Percentiles rank a stretch among this genome's conserved stretches.
phyloP scores from a whole-genome alignment of 2,329 filamentous ascomycete species.

The Bipolaris zeicola region DNA sequence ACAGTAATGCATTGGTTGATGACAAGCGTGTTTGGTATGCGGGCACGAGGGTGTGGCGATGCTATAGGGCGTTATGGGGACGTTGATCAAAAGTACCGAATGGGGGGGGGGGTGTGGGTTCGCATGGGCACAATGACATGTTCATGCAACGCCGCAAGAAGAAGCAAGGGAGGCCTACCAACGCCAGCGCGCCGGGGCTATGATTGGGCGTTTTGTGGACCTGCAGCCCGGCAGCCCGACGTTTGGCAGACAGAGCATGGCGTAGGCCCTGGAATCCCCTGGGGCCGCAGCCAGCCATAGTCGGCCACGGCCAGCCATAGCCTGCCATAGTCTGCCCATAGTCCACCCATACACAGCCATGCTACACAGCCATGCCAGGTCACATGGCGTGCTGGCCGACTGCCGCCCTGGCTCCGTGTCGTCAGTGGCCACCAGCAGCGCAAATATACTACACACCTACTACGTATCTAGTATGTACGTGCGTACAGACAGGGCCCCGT shows the following conservation, averaged over 20 bases:
- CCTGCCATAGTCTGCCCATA: too few species aligned
- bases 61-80: background rate
- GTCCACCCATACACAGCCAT: too few species aligned
- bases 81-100: background rate
- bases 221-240: conserved; percentile 7
- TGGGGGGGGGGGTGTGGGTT: conserved; percentile 1
- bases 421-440: too few species aligned
- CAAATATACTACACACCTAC: too few species aligned
- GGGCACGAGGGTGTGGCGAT: conserved; percentile 6
- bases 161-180: background rate
- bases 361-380: too few species aligned
- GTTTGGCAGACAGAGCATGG: conserved; percentile 4
- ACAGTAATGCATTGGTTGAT: conserved; percentile 30
- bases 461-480: too few species aligned
- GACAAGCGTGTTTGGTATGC: conserved; percentile 2
- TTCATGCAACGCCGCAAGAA: conserved; percentile 3
- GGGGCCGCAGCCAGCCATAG: too few species aligned
- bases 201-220: conserved; percentile 12
- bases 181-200: background rate
- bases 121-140: conserved; percentile 11
- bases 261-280: too few species aligned
- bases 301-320: too few species aligned
- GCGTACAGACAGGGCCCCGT: too few species aligned
- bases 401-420: too few species aligned
- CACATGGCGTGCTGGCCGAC: too few species aligned